These are phyloP conservation scores for Artemisia tridentata DNA, from an alignment of 129 eudicot genomes.

Conservation along the genomic window DNA sequence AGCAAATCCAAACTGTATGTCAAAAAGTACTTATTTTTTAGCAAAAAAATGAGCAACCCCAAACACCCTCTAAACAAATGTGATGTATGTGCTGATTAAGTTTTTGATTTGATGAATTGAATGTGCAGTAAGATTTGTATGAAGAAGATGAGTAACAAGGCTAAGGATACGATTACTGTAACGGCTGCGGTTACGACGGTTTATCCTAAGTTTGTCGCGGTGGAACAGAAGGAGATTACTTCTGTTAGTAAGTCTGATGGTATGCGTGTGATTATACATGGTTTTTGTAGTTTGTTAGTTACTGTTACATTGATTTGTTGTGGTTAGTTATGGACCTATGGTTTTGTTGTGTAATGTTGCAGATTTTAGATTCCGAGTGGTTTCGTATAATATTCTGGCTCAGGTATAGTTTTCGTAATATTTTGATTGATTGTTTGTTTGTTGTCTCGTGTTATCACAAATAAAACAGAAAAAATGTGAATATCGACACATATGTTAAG, in stretches of 20 bases:
- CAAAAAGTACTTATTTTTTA: no score
- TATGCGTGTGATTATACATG: conserved; percentile 20
- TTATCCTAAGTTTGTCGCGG: conserved; percentile 71
- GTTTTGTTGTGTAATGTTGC: conserved; percentile 23
- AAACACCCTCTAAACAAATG: no score
- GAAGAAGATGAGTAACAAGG: conserved; percentile 53
- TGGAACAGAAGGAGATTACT: conserved; percentile 59
- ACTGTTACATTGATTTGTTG: not conserved
- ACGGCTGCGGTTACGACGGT: conserved; percentile 31
- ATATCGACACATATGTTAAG: no score
- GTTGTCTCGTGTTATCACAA: no score
- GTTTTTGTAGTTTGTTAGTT: not conserved
- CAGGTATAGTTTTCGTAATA: conserved; percentile 53
- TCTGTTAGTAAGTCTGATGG: conserved; percentile 62
- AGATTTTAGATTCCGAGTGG: conserved; percentile 70
- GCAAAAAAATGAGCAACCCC: no score
- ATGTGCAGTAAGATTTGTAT: conserved; percentile 50
- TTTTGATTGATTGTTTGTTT: conserved; percentile 9
- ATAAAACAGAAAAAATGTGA: no score
- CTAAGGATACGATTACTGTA: not conserved
- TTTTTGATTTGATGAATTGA: not conserved
- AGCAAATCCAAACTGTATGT: no score
- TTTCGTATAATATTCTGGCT: conserved; percentile 88
- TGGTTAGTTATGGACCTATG: not conserved
- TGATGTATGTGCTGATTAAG: no score